These are phyloP conservation scores for Ganoderma multipileum DNA, from an alignment of 1,284 basidiomycete species.

Conservation along the genomic window DNA sequence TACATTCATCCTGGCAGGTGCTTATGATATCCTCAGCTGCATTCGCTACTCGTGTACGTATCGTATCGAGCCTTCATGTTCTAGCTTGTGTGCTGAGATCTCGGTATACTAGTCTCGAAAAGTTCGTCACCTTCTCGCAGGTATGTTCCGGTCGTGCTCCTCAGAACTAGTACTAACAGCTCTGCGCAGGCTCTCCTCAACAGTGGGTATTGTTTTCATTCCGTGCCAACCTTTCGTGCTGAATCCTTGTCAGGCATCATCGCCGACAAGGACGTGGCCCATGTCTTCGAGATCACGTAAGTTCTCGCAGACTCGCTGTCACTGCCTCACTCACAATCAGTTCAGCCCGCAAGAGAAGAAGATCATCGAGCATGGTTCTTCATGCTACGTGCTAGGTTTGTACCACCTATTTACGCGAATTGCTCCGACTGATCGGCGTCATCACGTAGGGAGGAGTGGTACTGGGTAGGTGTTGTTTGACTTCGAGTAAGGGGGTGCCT, in stretches of 20 bases:
- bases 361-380: conserved; percentile 66
- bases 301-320: conserved; percentile 27
- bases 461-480: conserved; percentile 58
- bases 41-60: conserved; percentile 62
- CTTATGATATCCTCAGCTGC: conserved; percentile 46
- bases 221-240: neutral
- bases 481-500: neutral
- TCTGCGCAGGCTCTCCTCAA: conserved; percentile 55
- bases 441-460: conserved; percentile 55
- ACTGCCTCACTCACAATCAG: neutral
- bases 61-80: neutral
- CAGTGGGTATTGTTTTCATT: conserved; percentile 42
- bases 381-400: conserved; percentile 70
- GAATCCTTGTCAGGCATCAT: conserved; percentile 47
- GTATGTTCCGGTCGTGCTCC: conserved; percentile 37
- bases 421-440: neutral
- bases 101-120: conserved; percentile 56
- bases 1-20: neutral
- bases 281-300: conserved; percentile 64
- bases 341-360: conserved; percentile 60
- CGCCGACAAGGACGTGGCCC: conserved; percentile 51
- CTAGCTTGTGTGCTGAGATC: neutral
- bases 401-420: no score
- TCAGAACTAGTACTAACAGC: neutral
- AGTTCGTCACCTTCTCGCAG: conserved; percentile 70